Evolutionary conservation across 2,329 filamentous ascomycete species (phyloP), one percentile per base, ranked within the genome.

Genomic region (Neonectria hederae): DNA sequence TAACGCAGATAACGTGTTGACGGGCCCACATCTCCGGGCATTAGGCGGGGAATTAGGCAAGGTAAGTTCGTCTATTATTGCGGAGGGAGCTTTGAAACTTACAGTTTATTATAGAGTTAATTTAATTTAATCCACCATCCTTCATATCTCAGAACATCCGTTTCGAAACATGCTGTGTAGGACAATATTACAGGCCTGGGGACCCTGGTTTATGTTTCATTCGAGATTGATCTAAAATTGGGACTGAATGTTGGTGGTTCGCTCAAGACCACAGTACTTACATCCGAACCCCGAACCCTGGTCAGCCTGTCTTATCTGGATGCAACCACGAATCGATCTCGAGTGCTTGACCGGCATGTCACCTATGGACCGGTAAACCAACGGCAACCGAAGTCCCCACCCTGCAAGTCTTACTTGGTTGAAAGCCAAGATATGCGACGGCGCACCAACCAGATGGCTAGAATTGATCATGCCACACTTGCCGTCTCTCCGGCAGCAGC

Each of bases 1-100:
- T n/a, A 26, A 28, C 24, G n/a, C 45, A 62, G 59, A 62, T 58
- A 62, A 54, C 45, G 38, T 53, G 19, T 24, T 22, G n/a, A 26
- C 19, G 9, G 38, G 10, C 42, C 21, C 45, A 22, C 24, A 42
- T 40, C 30, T 28, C 54, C 40, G 35, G 54, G 8, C 54, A n/a
- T 42, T 42, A n/a, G 26, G 43, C 43, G 48, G 48, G 40, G 46
- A 58, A 42, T 17, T 19, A 19, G 32, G 22, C 24, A 13, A 17
- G 22, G 26, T 17, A 32, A 17, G 53, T 30, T 24, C 42, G 40
- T 54, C 40, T 42, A 14, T 11, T 26, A 49, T 46, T n/a, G 42
- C 28, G 17, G 43, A 55, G 19, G 24, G 17, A 46, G 32, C 51
- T 38, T 14, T 8, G 4, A 17, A 14, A 17, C 28, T 24, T 21